Base-by-base conservation (phyloP, 257 asterid genomes). In the Rehmannia glutinosa region DNA sequence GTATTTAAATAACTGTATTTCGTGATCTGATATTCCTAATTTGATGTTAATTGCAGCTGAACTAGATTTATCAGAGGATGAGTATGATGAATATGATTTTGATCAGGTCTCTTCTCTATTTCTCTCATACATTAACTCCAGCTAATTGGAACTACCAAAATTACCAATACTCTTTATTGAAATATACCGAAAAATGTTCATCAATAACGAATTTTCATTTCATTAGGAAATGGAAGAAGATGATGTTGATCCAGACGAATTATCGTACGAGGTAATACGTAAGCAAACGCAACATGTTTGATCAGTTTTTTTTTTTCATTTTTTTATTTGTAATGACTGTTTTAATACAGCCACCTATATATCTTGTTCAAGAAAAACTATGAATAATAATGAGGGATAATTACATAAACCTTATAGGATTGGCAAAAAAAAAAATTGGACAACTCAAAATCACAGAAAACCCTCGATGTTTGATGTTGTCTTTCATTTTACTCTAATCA, bases 221-320 rank as follows among this genome's bases (percentile, higher is more conserved):
- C 27, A 3, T 64, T 25, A 82, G 87, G 86, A 75, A 2, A 54
- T 81, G 59, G 92, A 81, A 69, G 85, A 83, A 52, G 92, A 83
- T 70, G 92, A 83, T 35, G 73, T 86, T 13, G 86, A 86, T 77
- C 92, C 89, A 45, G 92, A 86, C 63, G 74, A 77, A 75, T 77
- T 86, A 56, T 83, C 92, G 0, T 86, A 86, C 20, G 89, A 86
- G 92, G 92, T 82, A 64, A 43, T 30, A 3, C 15, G 15, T 8
- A 60, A n/a, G 0, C 10, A 7, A 63, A 4, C 4, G 8, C 4
- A 32, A 0, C 8, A 32, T n/a, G n/a, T n/a, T n/a, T n/a, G n/a
- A n/a, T n/a, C n/a, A n/a, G n/a, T n/a, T n/a, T n/a, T n/a, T n/a
- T n/a, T n/a, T n/a, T n/a, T n/a, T n/a, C n/a, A n/a, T n/a, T n/a